These are phyloP conservation scores for Lactarius indigo DNA, from an alignment of 768 basidiomycete genomes.

Conservation along the genomic window DNA sequence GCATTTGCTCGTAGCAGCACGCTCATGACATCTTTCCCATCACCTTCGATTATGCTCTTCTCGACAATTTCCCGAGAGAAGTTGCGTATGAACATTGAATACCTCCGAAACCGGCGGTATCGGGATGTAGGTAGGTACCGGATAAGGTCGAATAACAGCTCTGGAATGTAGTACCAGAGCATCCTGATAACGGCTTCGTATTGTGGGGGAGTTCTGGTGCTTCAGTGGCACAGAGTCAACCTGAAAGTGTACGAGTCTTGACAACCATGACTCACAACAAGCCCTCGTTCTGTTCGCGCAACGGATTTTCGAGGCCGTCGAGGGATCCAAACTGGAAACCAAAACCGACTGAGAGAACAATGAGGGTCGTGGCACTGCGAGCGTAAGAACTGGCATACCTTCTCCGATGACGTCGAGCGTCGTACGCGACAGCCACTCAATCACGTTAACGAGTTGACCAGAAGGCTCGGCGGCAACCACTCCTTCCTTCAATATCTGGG, in stretches of 20 bases:
- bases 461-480: conserved; percentile 8
- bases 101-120: conserved; percentile 18
- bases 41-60: conserved; percentile 10
- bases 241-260: not conserved
- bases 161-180: conserved; percentile 22
- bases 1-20: conserved; percentile 27
- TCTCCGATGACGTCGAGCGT: conserved; percentile 31
- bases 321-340: conserved; percentile 29
- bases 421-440: conserved; percentile 27
- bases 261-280: conserved; percentile 26
- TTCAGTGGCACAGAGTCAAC: not conserved
- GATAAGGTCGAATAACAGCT: conserved; percentile 10
- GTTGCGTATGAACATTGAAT: conserved; percentile 9
- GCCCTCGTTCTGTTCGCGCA: conserved; percentile 27
- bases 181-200: conserved; percentile 15
- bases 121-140: conserved; percentile 21
- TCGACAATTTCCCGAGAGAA: conserved; percentile 16
- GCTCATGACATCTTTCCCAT: conserved; percentile 27
- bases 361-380: not conserved
- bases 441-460: conserved; percentile 19
- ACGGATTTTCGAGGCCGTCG: conserved; percentile 25
- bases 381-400: conserved; percentile 13
- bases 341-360: conserved; percentile 25
- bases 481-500: conserved; percentile 27
- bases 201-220: conserved; percentile 1